A percentile compares a stretch with the other conserved stretches of the same genome.
Evolutionary conservation across 1,139 yeast species (phyloP).

Genomic region (Pichia sp.): DNA sequence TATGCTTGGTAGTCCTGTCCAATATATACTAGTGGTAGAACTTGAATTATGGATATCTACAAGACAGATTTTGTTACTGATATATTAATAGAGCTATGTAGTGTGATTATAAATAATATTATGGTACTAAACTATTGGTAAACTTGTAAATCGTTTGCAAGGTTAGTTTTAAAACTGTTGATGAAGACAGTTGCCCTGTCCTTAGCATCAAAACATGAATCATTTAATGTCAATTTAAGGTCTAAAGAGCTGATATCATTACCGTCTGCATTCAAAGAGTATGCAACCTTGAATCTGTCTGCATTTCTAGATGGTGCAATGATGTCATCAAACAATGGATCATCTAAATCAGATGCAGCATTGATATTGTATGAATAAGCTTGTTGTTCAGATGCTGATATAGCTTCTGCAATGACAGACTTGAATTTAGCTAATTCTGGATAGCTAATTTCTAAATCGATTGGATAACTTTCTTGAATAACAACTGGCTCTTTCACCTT

Average conservation of each 20-base stretch:
- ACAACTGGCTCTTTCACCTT: conserved; percentile 18
- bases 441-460: conserved; percentile 12
- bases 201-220: conserved; percentile 40
- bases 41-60: too few species aligned
- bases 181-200: conserved; percentile 41
- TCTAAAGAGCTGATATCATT: conserved; percentile 32
- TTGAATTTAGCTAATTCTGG: conserved; percentile 12
- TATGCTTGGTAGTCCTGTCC: too few species aligned
- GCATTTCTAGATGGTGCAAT: conserved; percentile 66
- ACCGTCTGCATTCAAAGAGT: conserved; percentile 20
- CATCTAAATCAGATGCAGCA: conserved; percentile 51
- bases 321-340: conserved; percentile 77
- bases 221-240: conserved; percentile 48
- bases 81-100: too few species aligned
- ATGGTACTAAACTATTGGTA: neutral
- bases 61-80: too few species aligned
- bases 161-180: conserved; percentile 22
- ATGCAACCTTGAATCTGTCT: conserved; percentile 51
- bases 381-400: conserved; percentile 67
- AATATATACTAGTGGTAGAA: too few species aligned
- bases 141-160: conserved; percentile 14
- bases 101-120: too few species aligned
- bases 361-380: conserved; percentile 53
- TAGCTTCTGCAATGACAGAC: conserved; percentile 18
- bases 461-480: conserved; percentile 11